Base-by-base conservation (phyloP, 2,329 filamentous ascomycete genomes). In the Epichloe gansuensis region DNA sequence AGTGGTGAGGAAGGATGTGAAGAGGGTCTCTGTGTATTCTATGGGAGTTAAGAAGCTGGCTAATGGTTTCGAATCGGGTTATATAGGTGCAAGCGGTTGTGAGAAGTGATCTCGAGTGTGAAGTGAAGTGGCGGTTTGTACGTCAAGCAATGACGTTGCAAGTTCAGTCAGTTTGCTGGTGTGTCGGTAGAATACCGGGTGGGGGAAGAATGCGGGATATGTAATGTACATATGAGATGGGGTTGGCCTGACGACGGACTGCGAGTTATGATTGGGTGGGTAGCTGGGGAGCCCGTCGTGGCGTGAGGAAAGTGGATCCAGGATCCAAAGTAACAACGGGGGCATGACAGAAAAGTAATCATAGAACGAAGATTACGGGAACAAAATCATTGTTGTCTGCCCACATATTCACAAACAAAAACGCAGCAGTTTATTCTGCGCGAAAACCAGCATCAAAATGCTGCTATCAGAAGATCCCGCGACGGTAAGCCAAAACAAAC, bases 391-490 rank as follows among this genome's bases (percentile, higher is more conserved):
- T 35, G 3, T 15, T 3, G 8, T 12, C 28, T 9, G 28, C 28
- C 28, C 4, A 4, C 28, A 31, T 31, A 31, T 8, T 23, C 43
- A 7, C 23, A 44, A 44, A 31, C 43, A 28, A 6, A 45, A 25
- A 45, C 8, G 43, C 28, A 8, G 1, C 28, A 31, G 28, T 31
- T 11, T 1, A 9, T 31, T 2, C 28, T 11, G 8, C 28, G 23
- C 13, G 21, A 51, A 25, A 12, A 6, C 12, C 37, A 21, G 17
- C 53, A 51, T 56, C 73, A 89, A 72, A 58, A 96, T 97, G 86
- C 78, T 96, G 67, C 88, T 97, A 72, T 88, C 95, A 71, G 91
- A 96, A 73, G 88, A 93, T 68, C 91, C 91, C 59, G 87, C 87
- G 45, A 85, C 84, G 45, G 89, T 94, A 81, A 56, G 80, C 51